Percentiles rank a stretch among this genome's conserved stretches.
Evolutionary conservation across 1,284 basidiomycete species (phyloP).

Genomic region (Anthracocystis setariae): DNA sequence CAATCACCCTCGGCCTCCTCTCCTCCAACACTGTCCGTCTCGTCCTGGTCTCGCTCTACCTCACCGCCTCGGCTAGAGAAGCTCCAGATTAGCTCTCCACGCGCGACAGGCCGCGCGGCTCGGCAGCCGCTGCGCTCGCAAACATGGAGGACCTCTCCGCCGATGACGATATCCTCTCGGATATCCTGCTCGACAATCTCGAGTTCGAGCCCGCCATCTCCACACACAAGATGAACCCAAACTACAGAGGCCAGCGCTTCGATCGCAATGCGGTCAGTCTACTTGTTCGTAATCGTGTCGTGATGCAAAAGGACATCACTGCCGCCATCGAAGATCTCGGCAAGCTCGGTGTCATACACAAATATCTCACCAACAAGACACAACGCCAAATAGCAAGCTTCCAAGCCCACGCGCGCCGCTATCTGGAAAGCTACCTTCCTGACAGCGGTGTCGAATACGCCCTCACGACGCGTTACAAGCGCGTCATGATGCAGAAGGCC

Average conservation of each 20-base stretch:
- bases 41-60: constrained; percentile 6
- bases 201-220: constrained; percentile 66
- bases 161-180: constrained; percentile 66
- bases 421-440: constrained; percentile 65
- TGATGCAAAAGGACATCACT: constrained; percentile 56
- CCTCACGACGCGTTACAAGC: constrained; percentile 61
- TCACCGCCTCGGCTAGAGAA: constrained; percentile 22
- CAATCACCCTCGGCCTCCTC: constrained; percentile 20
- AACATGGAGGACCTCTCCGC: constrained; percentile 65
- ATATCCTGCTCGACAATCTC: constrained; percentile 65
- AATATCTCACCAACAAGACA: constrained; percentile 57
- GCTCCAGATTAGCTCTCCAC: constrained; percentile 6
- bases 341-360: constrained; percentile 58
- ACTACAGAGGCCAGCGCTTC: constrained; percentile 62
- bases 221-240: constrained; percentile 67
- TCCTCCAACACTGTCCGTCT: neutral
- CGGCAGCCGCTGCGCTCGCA: constrained; percentile 30
- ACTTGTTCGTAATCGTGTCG: constrained; percentile 57
- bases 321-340: constrained; percentile 58
- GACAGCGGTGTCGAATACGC: constrained; percentile 65
- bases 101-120: constrained; percentile 39
- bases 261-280: constrained; percentile 56
- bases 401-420: constrained; percentile 60
- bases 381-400: constrained; percentile 52
- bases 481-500: constrained; percentile 50